Conservation (phyloP, 164 flowering plant species). For the Aristolochia californica region DNA sequence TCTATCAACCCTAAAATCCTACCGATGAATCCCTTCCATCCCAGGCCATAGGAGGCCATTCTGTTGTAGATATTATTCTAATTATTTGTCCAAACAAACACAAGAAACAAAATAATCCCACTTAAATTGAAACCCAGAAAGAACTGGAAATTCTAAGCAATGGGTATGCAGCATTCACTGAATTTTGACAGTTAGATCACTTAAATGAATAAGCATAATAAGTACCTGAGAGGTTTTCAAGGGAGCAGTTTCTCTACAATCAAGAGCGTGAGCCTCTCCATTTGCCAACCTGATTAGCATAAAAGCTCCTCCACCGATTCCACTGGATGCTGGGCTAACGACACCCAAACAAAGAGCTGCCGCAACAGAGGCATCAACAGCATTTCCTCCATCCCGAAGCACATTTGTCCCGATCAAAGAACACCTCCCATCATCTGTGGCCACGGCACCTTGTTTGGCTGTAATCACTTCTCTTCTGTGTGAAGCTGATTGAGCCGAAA, state of each 20-base stretch:
- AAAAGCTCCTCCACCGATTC: constrained; percentile 67
- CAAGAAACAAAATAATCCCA: too few species aligned
- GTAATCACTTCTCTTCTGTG: constrained; percentile 16
- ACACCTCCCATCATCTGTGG: constrained; percentile 52
- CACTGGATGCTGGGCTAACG: constrained; percentile 61
- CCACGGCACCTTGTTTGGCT: constrained; percentile 35
- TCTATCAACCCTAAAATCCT: too few species aligned
- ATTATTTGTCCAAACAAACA: too few species aligned
- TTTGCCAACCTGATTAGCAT: constrained; percentile 34
- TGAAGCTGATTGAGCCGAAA: background rate
- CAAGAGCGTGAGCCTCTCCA: constrained; percentile 37
- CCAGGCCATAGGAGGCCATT: too few species aligned
- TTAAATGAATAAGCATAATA: background rate
- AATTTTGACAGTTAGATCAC: too few species aligned
- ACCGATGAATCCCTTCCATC: too few species aligned
- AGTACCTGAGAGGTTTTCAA: constrained; percentile 39
- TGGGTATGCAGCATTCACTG: too few species aligned
- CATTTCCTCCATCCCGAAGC: constrained; percentile 51
- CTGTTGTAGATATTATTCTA: too few species aligned
- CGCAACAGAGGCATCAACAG: constrained; percentile 57
- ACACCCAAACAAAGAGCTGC: constrained; percentile 60
- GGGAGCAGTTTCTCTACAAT: constrained; percentile 67
- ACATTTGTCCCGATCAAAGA: constrained; percentile 41
- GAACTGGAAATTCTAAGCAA: too few species aligned
- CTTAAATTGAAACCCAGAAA: too few species aligned